These are phyloP conservation scores for Mycena pura DNA, from an alignment of 768 basidiomycete genomes.

Conservation along the genomic window DNA sequence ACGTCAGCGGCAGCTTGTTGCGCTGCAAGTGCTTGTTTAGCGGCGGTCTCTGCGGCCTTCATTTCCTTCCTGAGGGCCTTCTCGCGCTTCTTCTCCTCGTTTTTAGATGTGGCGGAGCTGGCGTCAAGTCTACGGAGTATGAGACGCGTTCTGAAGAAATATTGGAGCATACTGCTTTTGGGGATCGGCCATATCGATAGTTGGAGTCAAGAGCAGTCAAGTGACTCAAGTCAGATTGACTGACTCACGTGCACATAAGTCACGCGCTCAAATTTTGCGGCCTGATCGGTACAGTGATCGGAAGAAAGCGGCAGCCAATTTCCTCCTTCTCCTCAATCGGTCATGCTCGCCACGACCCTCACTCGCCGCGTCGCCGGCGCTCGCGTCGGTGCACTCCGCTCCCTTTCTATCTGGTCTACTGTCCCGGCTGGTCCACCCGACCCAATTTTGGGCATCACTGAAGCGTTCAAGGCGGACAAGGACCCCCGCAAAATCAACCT, in stretches of 20 bases:
- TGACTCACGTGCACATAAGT: background rate
- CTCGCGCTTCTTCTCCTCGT: conserved; percentile 87
- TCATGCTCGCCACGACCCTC: conserved; percentile 56
- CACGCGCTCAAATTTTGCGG: background rate
- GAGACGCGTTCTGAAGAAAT: background rate
- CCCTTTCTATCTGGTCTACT: conserved; percentile 78
- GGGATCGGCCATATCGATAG: conserved; percentile 22
- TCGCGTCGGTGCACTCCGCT: conserved; percentile 45
- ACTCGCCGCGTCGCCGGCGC: conserved; percentile 56
- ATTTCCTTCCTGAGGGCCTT: conserved; percentile 91
- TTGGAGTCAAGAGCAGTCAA: background rate
- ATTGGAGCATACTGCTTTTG: conserved; percentile 10
- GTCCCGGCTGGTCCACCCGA: conserved; percentile 92
- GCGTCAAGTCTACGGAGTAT: conserved; percentile 10
- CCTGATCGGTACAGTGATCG: background rate
- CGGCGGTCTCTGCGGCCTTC: conserved; percentile 87
- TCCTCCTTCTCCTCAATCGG: conserved; percentile 33
- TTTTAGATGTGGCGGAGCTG: conserved; percentile 74
- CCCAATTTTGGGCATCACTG: conserved; percentile 91
- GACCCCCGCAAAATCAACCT: conserved; percentile 95
- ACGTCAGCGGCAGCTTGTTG: conserved; percentile 71
- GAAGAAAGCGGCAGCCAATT: background rate
- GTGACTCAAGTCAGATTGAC: background rate
- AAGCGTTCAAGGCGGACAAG: conserved; percentile 96
- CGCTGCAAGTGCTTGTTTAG: conserved; percentile 75